Evolutionary conservation across 2,329 filamentous ascomycete genomes (phyloP), one percentile per base, ranked within the genome.

Genomic region (Periglandula ipomoeae): DNA sequence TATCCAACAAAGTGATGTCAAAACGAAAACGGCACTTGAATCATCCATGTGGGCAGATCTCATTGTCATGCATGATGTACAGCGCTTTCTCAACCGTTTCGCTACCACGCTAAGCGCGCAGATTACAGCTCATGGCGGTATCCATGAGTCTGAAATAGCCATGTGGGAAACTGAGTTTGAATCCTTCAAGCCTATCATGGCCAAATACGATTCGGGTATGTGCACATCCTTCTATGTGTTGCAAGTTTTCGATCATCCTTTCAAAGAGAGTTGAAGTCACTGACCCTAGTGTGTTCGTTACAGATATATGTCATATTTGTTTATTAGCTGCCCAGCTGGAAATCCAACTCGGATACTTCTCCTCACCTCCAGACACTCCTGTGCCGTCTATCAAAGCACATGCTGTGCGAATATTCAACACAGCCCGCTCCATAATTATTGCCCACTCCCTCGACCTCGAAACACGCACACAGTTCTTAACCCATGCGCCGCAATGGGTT

Each of bases 101-200:
- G 70, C 69, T 53, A 70, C 68, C 46, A 72, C 71, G 17, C 72
- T 76, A 61, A 62, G 65, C 5, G 71, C 72, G 3, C 70, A 68
- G 22, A 61, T 77, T 9, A 69, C 75, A 30, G 70, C 70, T 32
- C 65, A 67, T 27, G 68, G 67, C 10, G 72, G 70, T 2, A 68
- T 78, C 2, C 66, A 73, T 1, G 66, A 74, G 27, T 63, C 71
- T 38, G 60, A 73, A 10, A 69, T 78, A 0, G 65, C 66, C 40
- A 62, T 70, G 22, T 70, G 77, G 56, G 75, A 78, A 55, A 70
- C 75, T 38, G 76, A 79, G 52, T 72, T 76, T 55, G 70, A 72
- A 46, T 65, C 67, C n/a, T 59, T 76, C 2, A 69, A 69, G 48
- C 65, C 70, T 3, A 58, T 73, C 1, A 61, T 76, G n/a, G 67